Base-by-base conservation (phyloP, 1,139 yeast species). In the Kodamaea derodonti region DNA sequence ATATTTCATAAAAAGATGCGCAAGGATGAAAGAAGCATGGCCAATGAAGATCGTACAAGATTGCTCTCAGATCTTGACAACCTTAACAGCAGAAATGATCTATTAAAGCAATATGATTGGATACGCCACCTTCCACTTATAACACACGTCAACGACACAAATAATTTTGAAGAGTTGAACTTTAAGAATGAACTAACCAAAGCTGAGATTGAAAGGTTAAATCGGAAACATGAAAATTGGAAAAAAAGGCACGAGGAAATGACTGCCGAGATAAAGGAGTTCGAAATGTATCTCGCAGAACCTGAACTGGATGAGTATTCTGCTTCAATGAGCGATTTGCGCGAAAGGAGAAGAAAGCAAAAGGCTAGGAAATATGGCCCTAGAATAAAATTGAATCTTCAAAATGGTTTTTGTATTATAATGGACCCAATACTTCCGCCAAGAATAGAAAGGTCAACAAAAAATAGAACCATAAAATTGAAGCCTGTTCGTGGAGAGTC, bases 21-120 rank as follows among this genome's bases (percentile, higher is more conserved):
- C 41, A 75, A 78, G 35, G 83, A 80, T 39, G 95, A 84, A 51
- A 70, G 70, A 36, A 67, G 75, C 27, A 76, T 81, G 75, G 68
- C 75, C 24, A 73, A 72, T 40, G 64, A 71, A 15, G 95, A 84
- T 47, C 56, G 77, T 4, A 68, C 65, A 35, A 64, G 70, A 39
- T 65, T 75, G 14, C 54, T 65, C 33, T 54, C 64, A 14, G 86
- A 80, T 38, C 66, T 76, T 10, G 82, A 69, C 47, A 70, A 62
- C 41, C 65, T 74, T 50, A 65, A 56, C 33, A 50, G 56, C 29
- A 80, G 72, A 56, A 63, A 58, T 43, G 68, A 56, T 30, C 61
- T 64, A 18, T 62, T 83, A 14, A 50, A 60, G 18, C 77, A 75
- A 40, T 62, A 69, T 14, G 78, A 73, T 41, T 84, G 94, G 94